Evolutionary conservation across 768 basidiomycete species (phyloP), one percentile per base, ranked within the genome.

Genomic region (Fomitopsis serialis): DNA sequence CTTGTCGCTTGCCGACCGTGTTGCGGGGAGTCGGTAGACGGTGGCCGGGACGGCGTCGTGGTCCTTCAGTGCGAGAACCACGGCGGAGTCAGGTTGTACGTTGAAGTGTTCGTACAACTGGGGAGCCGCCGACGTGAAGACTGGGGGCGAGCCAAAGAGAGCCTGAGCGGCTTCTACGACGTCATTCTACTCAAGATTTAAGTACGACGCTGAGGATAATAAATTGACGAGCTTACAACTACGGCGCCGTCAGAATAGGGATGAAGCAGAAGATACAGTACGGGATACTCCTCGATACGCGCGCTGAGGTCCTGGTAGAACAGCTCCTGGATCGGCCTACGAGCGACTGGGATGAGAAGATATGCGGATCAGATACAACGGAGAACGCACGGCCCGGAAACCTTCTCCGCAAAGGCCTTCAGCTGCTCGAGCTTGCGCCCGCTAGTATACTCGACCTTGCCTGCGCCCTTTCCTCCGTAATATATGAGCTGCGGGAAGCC

Each of bases 401-500:
- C 89, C 66, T 86, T 90, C 59, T 84, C 79, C 0, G 86, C 82
- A 66, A 93, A 99, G 0, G 74, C 70, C 58, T 79, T 76, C 60
- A 99, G 72, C 42, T 84, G 79, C 2, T 85, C 82, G 1, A 96
- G 66, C 49, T 80, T 85, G 42, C 96, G 70, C 1, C 81, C 80
- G 23, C 89, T 87, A 1, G 70, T 78, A 61, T 96, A 96, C 55
- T 96, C 93, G 1, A 82, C 80, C 64, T 74, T 80, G 2, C 73
- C 69, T 2, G 77, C 84, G 8, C 79, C 77, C 3, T 67, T 65
- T 11, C 55, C 58, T 35, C 77, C 77, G 24, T 80, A 89, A 74
- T 87, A 87, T 42, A 82, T 70, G 40, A 98, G 72, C 46, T 87
- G 90, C 0, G 96, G 96, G 68, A 90, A 99, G 1, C 92, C 93